A percentile compares a stretch with the other conserved stretches of the same genome.
Evolutionary conservation across 495 filamentous ascomycete species (phyloP).

Genomic region (Lasiosphaeria hispida): DNA sequence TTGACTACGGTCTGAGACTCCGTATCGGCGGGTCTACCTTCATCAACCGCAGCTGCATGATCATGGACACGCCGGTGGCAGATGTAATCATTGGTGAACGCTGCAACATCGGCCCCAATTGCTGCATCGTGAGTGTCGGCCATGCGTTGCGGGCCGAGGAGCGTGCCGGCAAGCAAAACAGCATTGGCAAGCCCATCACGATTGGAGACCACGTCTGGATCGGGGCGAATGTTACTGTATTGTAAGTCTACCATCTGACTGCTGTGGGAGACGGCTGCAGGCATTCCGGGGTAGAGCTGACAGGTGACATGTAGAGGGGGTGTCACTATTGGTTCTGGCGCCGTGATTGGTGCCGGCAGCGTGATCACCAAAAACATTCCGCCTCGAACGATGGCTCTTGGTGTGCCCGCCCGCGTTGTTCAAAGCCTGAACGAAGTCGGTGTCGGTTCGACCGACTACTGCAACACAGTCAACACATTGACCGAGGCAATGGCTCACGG

Average conservation of each 20-base stretch:
- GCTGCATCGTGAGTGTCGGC: slow-evolving; percentile 29
- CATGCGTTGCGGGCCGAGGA: slow-evolving; percentile 29
- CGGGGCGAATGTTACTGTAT: slow-evolving; percentile 59
- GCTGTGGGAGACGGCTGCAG: neutral
- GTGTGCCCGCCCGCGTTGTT: slow-evolving; percentile 26
- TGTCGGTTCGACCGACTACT: neutral
- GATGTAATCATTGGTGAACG: slow-evolving; percentile 34
- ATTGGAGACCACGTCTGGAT: slow-evolving; percentile 38
- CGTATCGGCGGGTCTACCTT: slow-evolving; percentile 33
- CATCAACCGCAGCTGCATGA: slow-evolving; percentile 37
- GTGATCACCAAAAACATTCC: slow-evolving; percentile 33
- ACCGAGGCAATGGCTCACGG: slow-evolving; percentile 15
- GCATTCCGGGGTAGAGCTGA: neutral
- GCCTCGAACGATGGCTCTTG: slow-evolving; percentile 23
- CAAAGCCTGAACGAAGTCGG: slow-evolving; percentile 4
- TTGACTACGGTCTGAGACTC: slow-evolving; percentile 37
- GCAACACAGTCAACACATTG: slow-evolving; percentile 11
- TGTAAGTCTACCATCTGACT: slow-evolving; percentile 24
- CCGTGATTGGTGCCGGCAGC: slow-evolving; percentile 35
- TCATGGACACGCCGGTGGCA: slow-evolving; percentile 39
- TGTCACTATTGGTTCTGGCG: slow-evolving; percentile 32
- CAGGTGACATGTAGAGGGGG: slow-evolving; percentile 23
- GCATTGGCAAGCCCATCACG: slow-evolving; percentile 33
- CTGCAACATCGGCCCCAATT: slow-evolving; percentile 37
- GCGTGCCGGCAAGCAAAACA: slow-evolving; percentile 22